These are phyloP conservation scores for Pinus tabuliformis DNA, from an alignment of 75 land plant species.

Conservation along the genomic window DNA sequence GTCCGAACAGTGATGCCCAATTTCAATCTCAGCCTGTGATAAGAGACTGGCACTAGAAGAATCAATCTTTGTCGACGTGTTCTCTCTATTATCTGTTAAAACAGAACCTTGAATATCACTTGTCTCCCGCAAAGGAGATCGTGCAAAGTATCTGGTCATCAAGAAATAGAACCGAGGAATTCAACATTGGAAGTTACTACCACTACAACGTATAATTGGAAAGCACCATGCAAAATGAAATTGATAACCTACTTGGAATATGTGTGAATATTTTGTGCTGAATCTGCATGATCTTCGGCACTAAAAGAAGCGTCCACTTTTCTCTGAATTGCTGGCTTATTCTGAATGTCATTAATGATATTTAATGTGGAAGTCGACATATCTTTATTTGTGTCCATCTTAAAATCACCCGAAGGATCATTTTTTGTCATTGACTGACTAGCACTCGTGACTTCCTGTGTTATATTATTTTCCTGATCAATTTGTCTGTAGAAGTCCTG, in stretches of 20 bases:
- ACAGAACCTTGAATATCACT: background rate
- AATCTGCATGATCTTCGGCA: background rate
- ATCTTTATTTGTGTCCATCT: background rate
- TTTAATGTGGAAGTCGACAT: too few relatives aligned
- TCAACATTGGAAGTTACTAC: background rate
- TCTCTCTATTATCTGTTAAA: too few relatives aligned
- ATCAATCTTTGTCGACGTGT: background rate
- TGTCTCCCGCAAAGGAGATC: conserved; percentile 3
- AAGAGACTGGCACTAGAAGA: background rate
- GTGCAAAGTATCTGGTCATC: background rate
- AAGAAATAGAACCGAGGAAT: background rate
- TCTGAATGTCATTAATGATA: too few relatives aligned
- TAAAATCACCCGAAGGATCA: background rate
- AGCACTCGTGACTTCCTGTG: background rate
- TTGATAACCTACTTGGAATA: conserved; percentile 1
- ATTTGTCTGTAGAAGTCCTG: background rate
- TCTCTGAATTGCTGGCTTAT: background rate
- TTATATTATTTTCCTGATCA: background rate
- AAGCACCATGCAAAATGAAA: background rate
- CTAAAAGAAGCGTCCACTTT: background rate
- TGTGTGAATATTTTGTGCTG: background rate
- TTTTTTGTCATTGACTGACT: background rate
- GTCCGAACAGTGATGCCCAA: background rate
- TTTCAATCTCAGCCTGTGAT: background rate
- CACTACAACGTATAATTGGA: background rate